Conservation (phyloP, 2,329 filamentous ascomycete genomes). For the Tolypocladium tundrense region DNA sequence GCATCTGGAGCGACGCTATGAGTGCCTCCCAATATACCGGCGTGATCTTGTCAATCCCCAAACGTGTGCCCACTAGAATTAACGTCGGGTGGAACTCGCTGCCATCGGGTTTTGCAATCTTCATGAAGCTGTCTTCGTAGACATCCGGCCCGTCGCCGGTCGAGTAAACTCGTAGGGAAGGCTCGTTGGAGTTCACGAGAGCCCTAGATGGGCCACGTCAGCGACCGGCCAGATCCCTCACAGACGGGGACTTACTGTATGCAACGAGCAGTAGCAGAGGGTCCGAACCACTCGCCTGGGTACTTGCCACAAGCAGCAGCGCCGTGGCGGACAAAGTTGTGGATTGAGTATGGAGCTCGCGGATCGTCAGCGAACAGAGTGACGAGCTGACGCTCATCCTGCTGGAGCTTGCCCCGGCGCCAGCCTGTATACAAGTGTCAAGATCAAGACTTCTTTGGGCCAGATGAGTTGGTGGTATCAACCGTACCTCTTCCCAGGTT, state of each 20-base stretch:
- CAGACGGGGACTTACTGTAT: conserved; percentile 59
- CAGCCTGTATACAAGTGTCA: conserved; percentile 44
- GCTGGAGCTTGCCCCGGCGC: conserved; percentile 50
- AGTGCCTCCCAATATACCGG: conserved; percentile 94
- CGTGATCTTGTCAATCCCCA: conserved; percentile 91
- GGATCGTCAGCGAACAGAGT: conserved; percentile 81
- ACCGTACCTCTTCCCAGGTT: conserved; percentile 65
- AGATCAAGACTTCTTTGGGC: background rate
- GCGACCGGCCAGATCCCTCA: background rate
- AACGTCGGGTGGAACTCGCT: conserved; percentile 70
- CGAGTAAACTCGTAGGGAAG: conserved; percentile 69
- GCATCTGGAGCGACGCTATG: conserved; percentile 71
- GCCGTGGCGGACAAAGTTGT: conserved; percentile 85
- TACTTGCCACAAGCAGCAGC: conserved; percentile 83
- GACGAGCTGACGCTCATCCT: conserved; percentile 61
- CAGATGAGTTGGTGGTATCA: background rate
- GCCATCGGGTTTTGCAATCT: conserved; percentile 59
- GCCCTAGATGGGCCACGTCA: conserved; percentile 41
- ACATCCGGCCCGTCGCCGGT: conserved; percentile 87
- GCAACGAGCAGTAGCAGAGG: conserved; percentile 88
- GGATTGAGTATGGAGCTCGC: conserved; percentile 82
- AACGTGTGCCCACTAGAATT: conserved; percentile 75
- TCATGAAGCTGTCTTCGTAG: conserved; percentile 80
- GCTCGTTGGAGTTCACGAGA: conserved; percentile 56
- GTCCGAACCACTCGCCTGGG: conserved; percentile 96